Percentiles rank a stretch among this genome's conserved stretches.
Evolutionary conservation across 176 grass and related monocot species (phyloP).

Genomic region (Guadua angustifolia): DNA sequence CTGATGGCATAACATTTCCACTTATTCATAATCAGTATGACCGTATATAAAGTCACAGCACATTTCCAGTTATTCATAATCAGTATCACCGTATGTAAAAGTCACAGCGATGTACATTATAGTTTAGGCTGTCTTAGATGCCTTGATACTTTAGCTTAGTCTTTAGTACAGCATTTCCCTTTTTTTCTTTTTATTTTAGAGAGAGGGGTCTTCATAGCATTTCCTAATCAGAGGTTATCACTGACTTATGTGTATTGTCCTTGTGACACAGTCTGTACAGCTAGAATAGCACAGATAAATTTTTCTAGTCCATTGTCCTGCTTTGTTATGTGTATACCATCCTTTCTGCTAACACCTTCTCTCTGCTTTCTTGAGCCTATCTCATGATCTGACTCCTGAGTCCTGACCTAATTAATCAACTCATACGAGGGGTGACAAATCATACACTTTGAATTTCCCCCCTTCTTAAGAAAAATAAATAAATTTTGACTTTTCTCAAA

Average conservation of each 20-base stretch:
- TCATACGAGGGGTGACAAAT: background rate
- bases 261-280: background rate
- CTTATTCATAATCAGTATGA: background rate
- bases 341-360: background rate
- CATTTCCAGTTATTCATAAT: background rate
- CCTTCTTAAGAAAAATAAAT: background rate
- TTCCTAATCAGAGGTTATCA: background rate
- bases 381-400: background rate
- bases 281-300: background rate
- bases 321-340: background rate
- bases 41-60: background rate
- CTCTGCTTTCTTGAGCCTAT: background rate
- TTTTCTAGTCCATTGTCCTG: background rate
- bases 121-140: constrained; percentile 9
- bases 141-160: background rate
- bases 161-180: background rate
- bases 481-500: background rate
- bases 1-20: constrained; percentile 17
- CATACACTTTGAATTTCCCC: background rate
- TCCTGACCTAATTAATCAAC: background rate
- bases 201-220: background rate
- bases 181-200: background rate
- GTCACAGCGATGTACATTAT: constrained; percentile 25
- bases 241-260: constrained; percentile 3
- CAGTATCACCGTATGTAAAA: constrained; percentile 10